Conservation (phyloP, 2,329 filamentous ascomycete genomes). For the Simplicillium aogashimaense region DNA sequence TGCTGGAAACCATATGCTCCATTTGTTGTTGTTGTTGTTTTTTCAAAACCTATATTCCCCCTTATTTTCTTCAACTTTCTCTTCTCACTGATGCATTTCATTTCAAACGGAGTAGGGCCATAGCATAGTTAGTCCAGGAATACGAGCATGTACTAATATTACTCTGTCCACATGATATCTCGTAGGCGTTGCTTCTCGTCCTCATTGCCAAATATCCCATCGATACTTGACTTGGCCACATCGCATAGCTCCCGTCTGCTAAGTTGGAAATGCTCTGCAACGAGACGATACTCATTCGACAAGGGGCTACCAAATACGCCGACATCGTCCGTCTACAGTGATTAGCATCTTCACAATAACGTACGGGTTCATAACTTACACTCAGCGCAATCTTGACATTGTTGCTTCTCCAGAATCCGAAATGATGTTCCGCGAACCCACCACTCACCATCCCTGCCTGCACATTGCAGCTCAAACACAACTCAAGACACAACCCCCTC, state of each 20-base stretch:
- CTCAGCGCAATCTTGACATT: constrained; percentile 54
- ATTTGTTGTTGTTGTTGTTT: background rate
- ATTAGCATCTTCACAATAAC: background rate
- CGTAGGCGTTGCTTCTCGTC: constrained; percentile 49
- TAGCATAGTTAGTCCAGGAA: no score
- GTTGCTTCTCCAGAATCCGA: constrained; percentile 58
- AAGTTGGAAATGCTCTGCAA: constrained; percentile 60
- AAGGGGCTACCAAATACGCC: constrained; percentile 69
- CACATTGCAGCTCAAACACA: constrained; percentile 77
- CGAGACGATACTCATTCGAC: constrained; percentile 68
- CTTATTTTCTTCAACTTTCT: background rate
- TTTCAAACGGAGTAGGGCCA: no score
- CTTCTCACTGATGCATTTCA: background rate
- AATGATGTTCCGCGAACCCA: constrained; percentile 62
- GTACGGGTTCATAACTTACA: constrained; percentile 40
- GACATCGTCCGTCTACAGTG: constrained; percentile 67
- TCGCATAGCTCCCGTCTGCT: constrained; percentile 30
- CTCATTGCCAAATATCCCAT: constrained; percentile 56
- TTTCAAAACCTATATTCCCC: background rate
- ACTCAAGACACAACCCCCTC: constrained; percentile 54
- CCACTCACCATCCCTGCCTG: constrained; percentile 62
- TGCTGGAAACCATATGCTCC: background rate
- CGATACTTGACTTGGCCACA: constrained; percentile 51
- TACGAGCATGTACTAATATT: background rate
- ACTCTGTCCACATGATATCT: constrained; percentile 34